Evolutionary conservation across 495 filamentous ascomycete genomes (phyloP), one percentile per base, ranked within the genome.

Genomic region (Penicillium ucsense): DNA sequence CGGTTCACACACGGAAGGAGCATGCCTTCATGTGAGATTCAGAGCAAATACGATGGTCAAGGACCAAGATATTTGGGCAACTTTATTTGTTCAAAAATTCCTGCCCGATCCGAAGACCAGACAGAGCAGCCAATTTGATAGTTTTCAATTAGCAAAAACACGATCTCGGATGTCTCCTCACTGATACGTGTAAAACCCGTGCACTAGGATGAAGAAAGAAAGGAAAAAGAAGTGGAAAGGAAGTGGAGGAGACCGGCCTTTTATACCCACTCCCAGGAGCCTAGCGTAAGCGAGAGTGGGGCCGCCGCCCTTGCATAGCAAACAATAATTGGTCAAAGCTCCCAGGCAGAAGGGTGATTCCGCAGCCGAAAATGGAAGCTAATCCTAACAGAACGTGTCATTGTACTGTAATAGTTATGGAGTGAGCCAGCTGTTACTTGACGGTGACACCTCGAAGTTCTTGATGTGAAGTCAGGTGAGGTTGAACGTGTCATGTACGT

Each of bases 111-210:
- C 66, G 47, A 60, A 57, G 70, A 60, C 64, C 68, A 65, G 54
- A 47, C 56, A 62, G 55, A 74, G 70, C 52, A 50, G 70, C 72
- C 70, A 74, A 65, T 59, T 66, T 68, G 64, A 64, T 74, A 76
- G 73, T 76, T 76, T 76, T 76, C 73, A 76, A 76, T 72, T 73
- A 76, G 73, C 73, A 75, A 75, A 74, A 75, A 75, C 70, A 73
- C 70, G 67, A 58, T 71, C 72, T 76, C 73, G 73, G 73, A 76
- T 70, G 60, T 66, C 65, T 76, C 73, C 72, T 76, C 73, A 76
- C 72, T 74, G 72, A 72, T 58, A 67, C 67, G 70, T 70, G 70
- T 75, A 75, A 70, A 70, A 71, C 72, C 72, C 71, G 58, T 74
- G 72, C 72, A 76, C 72, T 59, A 71, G 70, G 68, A 74, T 74